Percentiles rank a stretch among this genome's conserved stretches.
phyloP scores from a whole-genome alignment of 129 eudicot genomes.

The Kitagawia praeruptora region DNA sequence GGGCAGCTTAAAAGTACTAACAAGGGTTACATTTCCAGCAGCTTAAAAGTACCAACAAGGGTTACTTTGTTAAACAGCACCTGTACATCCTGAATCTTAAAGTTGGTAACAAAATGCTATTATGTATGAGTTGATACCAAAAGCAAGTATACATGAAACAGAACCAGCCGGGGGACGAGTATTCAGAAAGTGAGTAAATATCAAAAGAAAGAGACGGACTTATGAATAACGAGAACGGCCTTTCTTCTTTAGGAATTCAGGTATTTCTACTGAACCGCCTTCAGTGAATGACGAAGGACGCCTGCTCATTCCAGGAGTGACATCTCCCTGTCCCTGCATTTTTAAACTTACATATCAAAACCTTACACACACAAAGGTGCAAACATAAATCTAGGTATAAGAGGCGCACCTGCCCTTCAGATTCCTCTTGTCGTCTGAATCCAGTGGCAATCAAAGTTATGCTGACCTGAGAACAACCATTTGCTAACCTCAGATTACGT shows the following conservation, averaged over 20 bases:
- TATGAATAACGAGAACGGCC: slow-evolving; percentile 90
- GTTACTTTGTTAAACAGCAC: not conserved
- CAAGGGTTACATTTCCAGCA: not conserved
- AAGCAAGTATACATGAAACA: not conserved
- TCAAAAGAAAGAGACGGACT: slow-evolving; percentile 11
- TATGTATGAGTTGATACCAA: not conserved
- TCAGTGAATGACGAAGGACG: slow-evolving; percentile 61
- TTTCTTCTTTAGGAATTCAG: slow-evolving; percentile 82
- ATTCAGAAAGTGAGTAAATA: not conserved
- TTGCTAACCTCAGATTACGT: not conserved
- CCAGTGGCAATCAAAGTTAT: slow-evolving; percentile 96
- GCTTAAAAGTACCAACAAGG: not conserved
- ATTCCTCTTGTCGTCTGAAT: slow-evolving; percentile 83
- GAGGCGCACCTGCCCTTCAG: slow-evolving; percentile 38
- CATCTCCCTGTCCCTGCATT: slow-evolving; percentile 53
- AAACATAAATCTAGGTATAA: not conserved
- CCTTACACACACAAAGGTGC: not conserved
- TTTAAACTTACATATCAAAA: slow-evolving; percentile 15
- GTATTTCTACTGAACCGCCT: slow-evolving; percentile 63
- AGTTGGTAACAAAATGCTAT: not conserved
- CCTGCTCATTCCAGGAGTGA: slow-evolving; percentile 44
- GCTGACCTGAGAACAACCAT: slow-evolving; percentile 48
- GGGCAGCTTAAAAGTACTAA: not conserved
- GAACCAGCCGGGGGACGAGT: not conserved
- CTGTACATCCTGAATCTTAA: not conserved